phyloP scores from a whole-genome alignment of 495 filamentous ascomycete genomes.

The Penicillium salamii region DNA sequence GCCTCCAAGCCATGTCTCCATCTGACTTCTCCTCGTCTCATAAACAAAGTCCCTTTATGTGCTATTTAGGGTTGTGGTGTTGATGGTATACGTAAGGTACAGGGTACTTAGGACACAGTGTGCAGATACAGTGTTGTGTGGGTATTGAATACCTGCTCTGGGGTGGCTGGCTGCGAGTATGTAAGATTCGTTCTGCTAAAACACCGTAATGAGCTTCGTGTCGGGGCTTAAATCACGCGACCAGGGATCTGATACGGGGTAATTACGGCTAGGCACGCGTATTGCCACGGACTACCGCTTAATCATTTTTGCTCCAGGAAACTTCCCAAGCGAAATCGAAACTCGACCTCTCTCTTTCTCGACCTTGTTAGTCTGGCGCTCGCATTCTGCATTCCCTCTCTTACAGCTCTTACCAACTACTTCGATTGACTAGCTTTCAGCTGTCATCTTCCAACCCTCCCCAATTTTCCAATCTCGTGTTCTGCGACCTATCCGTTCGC shows the following conservation, averaged over 20 bases:
- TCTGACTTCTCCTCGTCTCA: not conserved
- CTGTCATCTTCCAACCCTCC: slow-evolving; percentile 11
- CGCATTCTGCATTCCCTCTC: slow-evolving; percentile 26
- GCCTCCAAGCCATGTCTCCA: not conserved
- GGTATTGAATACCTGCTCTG: slow-evolving; percentile 12
- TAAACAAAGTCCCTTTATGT: not conserved
- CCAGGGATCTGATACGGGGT: slow-evolving; percentile 9
- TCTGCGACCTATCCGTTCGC: slow-evolving; percentile 27
- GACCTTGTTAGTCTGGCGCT: slow-evolving; percentile 26
- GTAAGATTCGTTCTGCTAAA: slow-evolving; percentile 4
- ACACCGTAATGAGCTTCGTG: not conserved
- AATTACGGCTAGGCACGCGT: slow-evolving; percentile 7
- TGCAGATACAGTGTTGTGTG: slow-evolving; percentile 14
- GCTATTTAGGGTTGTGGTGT: not conserved
- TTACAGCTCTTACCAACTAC: slow-evolving; percentile 7
- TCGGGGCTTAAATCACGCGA: slow-evolving; percentile 11
- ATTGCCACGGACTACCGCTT: slow-evolving; percentile 30
- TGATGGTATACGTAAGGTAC: not conserved
- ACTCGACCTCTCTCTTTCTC: slow-evolving; percentile 29
- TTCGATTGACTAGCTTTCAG: slow-evolving; percentile 24
- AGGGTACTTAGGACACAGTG: not conserved
- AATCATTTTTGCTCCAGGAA: slow-evolving; percentile 29
- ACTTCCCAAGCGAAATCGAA: slow-evolving; percentile 31
- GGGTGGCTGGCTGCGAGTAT: slow-evolving; percentile 8
- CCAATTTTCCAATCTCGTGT: slow-evolving; percentile 16